phyloP scores from a whole-genome alignment of 2,329 filamentous ascomycete species.

The Amesomyces nigricolor region DNA sequence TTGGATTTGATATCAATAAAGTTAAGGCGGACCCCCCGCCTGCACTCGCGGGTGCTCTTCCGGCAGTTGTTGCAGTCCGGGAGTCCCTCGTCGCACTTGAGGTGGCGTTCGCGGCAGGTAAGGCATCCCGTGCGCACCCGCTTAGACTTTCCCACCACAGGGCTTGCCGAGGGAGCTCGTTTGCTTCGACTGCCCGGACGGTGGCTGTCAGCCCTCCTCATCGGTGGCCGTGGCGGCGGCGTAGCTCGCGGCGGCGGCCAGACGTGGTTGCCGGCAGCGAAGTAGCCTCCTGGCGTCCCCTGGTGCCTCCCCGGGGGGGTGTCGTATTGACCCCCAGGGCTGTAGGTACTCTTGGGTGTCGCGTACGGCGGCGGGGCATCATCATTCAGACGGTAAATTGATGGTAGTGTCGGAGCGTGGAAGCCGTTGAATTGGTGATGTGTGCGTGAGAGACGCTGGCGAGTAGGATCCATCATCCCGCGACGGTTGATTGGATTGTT shows the following conservation, averaged over 20 bases:
- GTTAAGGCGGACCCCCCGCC: conserved; percentile 79
- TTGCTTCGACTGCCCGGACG: conserved; percentile 5
- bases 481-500: too few relatives aligned
- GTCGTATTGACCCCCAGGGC: conserved; percentile 24
- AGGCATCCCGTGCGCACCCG: conserved; percentile 85
- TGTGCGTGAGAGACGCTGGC: background rate
- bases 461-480: too few relatives aligned
- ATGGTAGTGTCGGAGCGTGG: conserved; percentile 22
- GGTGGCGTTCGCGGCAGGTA: conserved; percentile 81
- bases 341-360: conserved; percentile 24
- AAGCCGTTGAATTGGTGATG: conserved; percentile 1
- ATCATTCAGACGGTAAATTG: conserved; percentile 10
- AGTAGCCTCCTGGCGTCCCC: conserved; percentile 6
- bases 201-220: background rate
- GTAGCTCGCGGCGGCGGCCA: background rate
- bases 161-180: conserved; percentile 8
- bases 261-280: background rate
- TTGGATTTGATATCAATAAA: conserved; percentile 82
- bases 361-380: conserved; percentile 31
- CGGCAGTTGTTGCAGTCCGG: conserved; percentile 70
- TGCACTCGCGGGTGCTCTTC: conserved; percentile 81
- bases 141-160: conserved; percentile 57
- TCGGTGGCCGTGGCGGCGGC: background rate
- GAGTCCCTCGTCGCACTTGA: conserved; percentile 79
- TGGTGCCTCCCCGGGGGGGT: conserved; percentile 28